phyloP scores from a whole-genome alignment of 768 basidiomycete species.

The Lactarius quietus region DNA sequence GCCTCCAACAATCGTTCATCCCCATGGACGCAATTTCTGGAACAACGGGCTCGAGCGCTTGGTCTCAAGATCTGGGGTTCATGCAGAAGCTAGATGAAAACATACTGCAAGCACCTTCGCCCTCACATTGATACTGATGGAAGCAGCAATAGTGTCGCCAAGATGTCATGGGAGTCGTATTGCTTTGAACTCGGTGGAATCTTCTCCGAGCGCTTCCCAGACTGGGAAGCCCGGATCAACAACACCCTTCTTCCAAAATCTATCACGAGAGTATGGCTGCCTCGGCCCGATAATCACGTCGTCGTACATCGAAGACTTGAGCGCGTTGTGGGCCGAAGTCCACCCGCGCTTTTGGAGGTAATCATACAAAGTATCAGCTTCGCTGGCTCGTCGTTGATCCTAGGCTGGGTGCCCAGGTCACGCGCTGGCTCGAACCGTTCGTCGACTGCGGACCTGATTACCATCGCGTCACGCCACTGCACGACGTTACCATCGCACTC shows the following conservation, averaged over 20 bases:
- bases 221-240: not conserved
- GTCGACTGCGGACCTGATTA: slow-evolving; percentile 19
- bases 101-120: not conserved
- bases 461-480: slow-evolving; percentile 3
- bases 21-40: slow-evolving; percentile 9
- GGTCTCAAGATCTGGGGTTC: slow-evolving; percentile 1
- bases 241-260: not conserved
- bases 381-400: not conserved
- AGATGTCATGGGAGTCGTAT: slow-evolving; percentile 7
- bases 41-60: not conserved
- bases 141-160: not conserved
- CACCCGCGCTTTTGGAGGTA: slow-evolving; percentile 15
- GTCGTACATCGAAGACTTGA: slow-evolving; percentile 15
- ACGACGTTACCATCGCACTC: slow-evolving; percentile 16
- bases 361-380: not conserved
- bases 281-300: slow-evolving; percentile 6
- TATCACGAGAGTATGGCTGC: not conserved
- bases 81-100: slow-evolving; percentile 10
- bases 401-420: not conserved
- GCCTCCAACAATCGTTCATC: slow-evolving; percentile 2
- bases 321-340: not conserved
- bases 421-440: slow-evolving; percentile 20
- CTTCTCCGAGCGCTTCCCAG: slow-evolving; percentile 4
- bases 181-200: slow-evolving; percentile 9
- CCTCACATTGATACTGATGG: not conserved